phyloP scores from a whole-genome alignment of 2,329 filamentous ascomycete genomes.

The Aspergillus fumigatiaffinis region DNA sequence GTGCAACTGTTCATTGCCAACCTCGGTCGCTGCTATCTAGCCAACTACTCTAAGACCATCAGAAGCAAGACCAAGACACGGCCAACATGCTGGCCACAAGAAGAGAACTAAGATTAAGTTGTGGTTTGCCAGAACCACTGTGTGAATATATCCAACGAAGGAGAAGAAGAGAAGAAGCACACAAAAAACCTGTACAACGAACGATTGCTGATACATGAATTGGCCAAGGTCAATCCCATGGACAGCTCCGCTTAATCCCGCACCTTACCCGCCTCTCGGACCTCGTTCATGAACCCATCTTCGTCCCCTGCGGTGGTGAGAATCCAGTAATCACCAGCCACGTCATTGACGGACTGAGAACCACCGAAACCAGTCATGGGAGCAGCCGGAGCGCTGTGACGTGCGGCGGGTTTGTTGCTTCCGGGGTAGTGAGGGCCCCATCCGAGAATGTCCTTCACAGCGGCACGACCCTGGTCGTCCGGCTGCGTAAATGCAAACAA shows the following conservation, averaged over 20 bases:
- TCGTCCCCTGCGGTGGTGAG: constrained; percentile 36
- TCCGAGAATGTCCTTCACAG: constrained; percentile 31
- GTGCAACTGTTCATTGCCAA: neutral
- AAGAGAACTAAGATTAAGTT: constrained; percentile 3
- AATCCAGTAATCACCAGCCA: constrained; percentile 41
- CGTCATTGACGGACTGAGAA: constrained; percentile 32
- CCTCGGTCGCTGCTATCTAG: neutral
- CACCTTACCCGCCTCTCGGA: constrained; percentile 42
- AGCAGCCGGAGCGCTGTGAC: constrained; percentile 32
- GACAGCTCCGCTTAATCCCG: constrained; percentile 11
- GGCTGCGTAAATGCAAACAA: constrained; percentile 36
- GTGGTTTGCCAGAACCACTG: constrained; percentile 2
- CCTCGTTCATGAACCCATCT: constrained; percentile 41
- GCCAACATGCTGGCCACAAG: neutral
- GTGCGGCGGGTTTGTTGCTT: constrained; percentile 29
- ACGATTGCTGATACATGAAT: neutral
- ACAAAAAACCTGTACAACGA: neutral
- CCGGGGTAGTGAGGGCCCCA: constrained; percentile 36
- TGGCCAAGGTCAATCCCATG: neutral
- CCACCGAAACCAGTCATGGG: constrained; percentile 33
- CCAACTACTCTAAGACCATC: neutral
- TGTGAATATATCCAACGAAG: constrained; percentile 7
- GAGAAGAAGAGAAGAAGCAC: neutral
- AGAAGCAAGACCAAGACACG: neutral
- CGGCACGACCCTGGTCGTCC: constrained; percentile 34